phyloP scores from a whole-genome alignment of 306 rosid genomes.

The Prunus armeniaca region DNA sequence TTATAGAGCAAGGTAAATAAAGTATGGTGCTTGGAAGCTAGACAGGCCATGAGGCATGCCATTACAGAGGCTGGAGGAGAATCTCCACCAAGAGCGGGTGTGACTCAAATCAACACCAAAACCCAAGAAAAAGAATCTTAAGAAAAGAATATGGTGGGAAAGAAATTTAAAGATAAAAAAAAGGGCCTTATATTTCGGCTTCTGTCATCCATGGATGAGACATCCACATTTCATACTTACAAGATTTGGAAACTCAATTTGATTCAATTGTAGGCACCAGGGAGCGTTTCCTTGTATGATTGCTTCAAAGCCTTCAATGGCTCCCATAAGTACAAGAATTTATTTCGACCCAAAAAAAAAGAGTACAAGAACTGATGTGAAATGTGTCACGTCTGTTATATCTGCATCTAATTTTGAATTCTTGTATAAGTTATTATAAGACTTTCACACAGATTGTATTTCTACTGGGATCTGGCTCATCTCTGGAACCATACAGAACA shows the following conservation, averaged over 20 bases:
- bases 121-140: slow-evolving; percentile 9
- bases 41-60: background rate
- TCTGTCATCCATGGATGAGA: slow-evolving; percentile 2
- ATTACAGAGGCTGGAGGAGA: background rate
- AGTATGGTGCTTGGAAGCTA: background rate
- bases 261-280: background rate
- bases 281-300: background rate
- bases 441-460: background rate
- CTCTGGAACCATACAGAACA: background rate
- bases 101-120: slow-evolving; percentile 4
- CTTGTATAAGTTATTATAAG: background rate
- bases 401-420: background rate
- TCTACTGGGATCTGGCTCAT: background rate
- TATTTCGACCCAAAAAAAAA: background rate
- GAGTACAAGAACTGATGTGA: background rate
- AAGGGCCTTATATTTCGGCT: slow-evolving; percentile 2
- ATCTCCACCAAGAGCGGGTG: background rate
- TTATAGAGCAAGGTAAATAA: background rate
- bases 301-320: background rate
- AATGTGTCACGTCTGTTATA: background rate
- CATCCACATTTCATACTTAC: background rate
- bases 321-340: background rate
- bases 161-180: background rate
- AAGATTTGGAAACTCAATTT: slow-evolving; percentile 2
- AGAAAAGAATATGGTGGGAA: background rate